A percentile compares a stretch with the other conserved stretches of the same genome.
These are phyloP conservation scores for Serendipita sp. DNA, from an alignment of 1,284 basidiomycete genomes.

Conservation along the genomic window DNA sequence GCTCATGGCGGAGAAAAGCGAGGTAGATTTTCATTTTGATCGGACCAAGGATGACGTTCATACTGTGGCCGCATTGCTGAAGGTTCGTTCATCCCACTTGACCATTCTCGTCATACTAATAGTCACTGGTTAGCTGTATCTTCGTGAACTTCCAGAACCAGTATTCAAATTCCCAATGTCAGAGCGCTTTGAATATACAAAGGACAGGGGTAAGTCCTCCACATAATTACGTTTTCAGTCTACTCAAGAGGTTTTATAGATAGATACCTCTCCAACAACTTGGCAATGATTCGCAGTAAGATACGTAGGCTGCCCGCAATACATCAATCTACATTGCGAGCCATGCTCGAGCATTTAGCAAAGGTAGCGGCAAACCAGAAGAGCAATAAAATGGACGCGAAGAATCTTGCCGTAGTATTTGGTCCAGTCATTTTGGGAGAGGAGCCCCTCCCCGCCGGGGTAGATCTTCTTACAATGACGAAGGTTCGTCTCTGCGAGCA, in stretches of 20 bases:
- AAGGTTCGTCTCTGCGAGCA: slow-evolving; percentile 39
- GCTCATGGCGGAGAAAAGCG: slow-evolving; percentile 82
- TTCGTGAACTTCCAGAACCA: slow-evolving; percentile 85
- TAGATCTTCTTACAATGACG: slow-evolving; percentile 56
- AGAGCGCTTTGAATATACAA: slow-evolving; percentile 74
- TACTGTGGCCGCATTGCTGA: slow-evolving; percentile 81
- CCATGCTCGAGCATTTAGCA: slow-evolving; percentile 78
- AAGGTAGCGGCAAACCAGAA: slow-evolving; percentile 55
- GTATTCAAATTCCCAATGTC: slow-evolving; percentile 76
- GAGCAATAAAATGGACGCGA: slow-evolving; percentile 89
- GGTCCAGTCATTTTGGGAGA: slow-evolving; percentile 78
- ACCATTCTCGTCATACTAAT: neutral
- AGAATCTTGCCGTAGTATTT: slow-evolving; percentile 80
- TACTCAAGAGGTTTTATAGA: slow-evolving; percentile 26
- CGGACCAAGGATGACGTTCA: slow-evolving; percentile 69
- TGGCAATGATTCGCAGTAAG: slow-evolving; percentile 61
- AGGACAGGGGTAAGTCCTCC: slow-evolving; percentile 44
- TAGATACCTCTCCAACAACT: slow-evolving; percentile 57
- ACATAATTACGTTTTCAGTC: slow-evolving; percentile 4
- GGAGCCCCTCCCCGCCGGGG: slow-evolving; percentile 66
- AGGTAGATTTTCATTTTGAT: slow-evolving; percentile 70
- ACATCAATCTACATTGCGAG: slow-evolving; percentile 79
- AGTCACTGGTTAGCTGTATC: slow-evolving; percentile 43
- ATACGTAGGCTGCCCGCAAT: slow-evolving; percentile 73
- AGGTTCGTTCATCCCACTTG: slow-evolving; percentile 35